Base-by-base conservation (phyloP, 352 stramenopile genomes). In the Pythium phragmitis region DNA sequence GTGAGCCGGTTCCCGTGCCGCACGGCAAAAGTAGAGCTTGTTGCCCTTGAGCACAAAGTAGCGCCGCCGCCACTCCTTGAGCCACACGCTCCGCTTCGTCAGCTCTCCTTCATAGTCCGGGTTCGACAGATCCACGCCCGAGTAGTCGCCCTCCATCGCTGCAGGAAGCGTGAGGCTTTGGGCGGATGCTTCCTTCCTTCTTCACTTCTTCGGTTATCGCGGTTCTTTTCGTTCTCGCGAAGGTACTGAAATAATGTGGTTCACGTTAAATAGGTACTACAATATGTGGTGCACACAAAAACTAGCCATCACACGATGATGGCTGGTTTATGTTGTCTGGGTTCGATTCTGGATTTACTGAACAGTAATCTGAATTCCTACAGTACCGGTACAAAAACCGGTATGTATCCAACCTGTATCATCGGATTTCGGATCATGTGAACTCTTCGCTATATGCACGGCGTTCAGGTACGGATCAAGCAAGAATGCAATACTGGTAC, bases 41-140 rank as follows among this genome's bases (percentile, higher is more conserved):
- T 97, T 94, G 65, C 89, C 89, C 67, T 96, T 94, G 47, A 97
- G 86, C 66, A 95, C 82, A 70, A 97, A 97, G 76, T 95, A 97
- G 46, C 89, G 83, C 68, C 85, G 85, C 42, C 89, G 86, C 89
- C 89, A 97, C 70, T 96, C 85, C 74, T 96, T 96, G 36, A 97
- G 83, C 89, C 89, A 97, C 60, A 94, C 80, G 75, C 89, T 97
- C 67, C 87, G 87, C 85, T 97, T 97, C 50, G 87, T 96, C 37
- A 97, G 75, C 66, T 91, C 85, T 19, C 89, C 89, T 65, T 94
- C 87, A 69, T 92, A 97, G 71, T 96, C 85, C 6, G 88, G 80
- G 37, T 90, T 73, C 26, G 85, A 89, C 63, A 96, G 70, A 66
- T 95, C 82, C 63, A 73, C 82, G 57, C 78, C 70, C 69, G 79